Evolutionary conservation across 371 early-diverging fungal genomes (phyloP), one percentile per base, ranked within the genome.

Genomic region (Syncephalastrum sp.): DNA sequence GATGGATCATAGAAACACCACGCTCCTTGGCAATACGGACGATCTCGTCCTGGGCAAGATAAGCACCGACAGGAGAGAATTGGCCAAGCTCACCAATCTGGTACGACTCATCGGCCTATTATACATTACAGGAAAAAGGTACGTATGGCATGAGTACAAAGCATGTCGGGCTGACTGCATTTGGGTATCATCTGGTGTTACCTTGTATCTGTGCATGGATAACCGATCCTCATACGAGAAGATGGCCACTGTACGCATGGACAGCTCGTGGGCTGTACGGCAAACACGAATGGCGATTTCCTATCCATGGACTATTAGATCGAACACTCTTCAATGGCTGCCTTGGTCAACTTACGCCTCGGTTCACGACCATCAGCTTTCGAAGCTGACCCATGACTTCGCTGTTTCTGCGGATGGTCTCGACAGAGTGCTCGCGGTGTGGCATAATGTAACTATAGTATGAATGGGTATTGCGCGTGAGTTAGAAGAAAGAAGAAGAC

Each of bases 281-380:
- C 92, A 91, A 61, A 94, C 84, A 45, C 98, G 86, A 67, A 94
- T 90, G 53, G 96, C 92, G 59, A 97, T 97, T 81, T 97, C 95
- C 78, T 85, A 69, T 7, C 17, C 3, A 38, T 42, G 19, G 19
- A 10, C n/a, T n/a, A 13, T 16, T 45, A 45, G n/a, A 45, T 45
- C 16, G 10, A 10, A 16, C 16, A 10, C 3, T 10, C 14, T 6
- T 43, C 8, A 23, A 16, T 23, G 3, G 19, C 21, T 42, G n/a
- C 8, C 17, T n/a, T 10, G 46, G 12, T 10, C 48, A 17, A 67
- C 77, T 69, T 76, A 81, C 86, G 56, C 86, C 86, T 63, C 86
- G 81, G 68, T 84, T 86, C 57, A 79, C 84, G 21, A 86, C 86
- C 72, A 86, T 62, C 54, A 86, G 59, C 53, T 84, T 86, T 47